These are phyloP conservation scores for Paecilomyces fulvus DNA, from an alignment of 2,329 filamentous ascomycete species.

Conservation along the genomic window DNA sequence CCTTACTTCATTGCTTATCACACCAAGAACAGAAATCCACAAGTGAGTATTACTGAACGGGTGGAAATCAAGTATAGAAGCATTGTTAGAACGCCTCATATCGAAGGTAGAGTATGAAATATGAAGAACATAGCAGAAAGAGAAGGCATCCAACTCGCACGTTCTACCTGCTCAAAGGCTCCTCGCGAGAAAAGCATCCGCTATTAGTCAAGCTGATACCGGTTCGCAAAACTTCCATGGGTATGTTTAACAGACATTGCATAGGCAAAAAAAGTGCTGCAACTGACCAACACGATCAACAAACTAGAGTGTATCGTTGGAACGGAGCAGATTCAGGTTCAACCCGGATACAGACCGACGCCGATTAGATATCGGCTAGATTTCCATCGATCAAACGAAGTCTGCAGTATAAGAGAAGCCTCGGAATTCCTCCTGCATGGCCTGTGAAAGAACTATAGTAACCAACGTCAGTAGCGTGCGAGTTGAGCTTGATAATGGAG, in stretches of 20 bases:
- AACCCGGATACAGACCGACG: constrained; percentile 2
- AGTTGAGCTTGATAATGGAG: not conserved
- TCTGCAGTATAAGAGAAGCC: constrained; percentile 97
- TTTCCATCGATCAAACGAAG: constrained; percentile 56
- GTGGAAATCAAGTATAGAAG: not conserved
- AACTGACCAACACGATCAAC: constrained; percentile 1
- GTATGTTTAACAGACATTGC: constrained; percentile 17
- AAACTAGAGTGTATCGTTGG: not conserved
- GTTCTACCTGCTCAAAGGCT: constrained; percentile 10
- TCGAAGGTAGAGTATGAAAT: not conserved
- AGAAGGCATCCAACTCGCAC: constrained; percentile 6
- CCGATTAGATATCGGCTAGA: constrained; percentile 1
- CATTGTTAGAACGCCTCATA: not conserved
- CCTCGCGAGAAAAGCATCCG: not conserved
- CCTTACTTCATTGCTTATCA: not conserved
- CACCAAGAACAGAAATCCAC: not conserved
- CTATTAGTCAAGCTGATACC: constrained; percentile 7
- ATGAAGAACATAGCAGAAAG: not conserved
- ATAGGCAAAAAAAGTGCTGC: constrained; percentile 10
- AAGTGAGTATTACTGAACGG: not conserved
- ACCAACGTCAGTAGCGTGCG: constrained; percentile 12
- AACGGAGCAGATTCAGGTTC: not conserved
- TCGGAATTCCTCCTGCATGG: constrained; percentile 99
- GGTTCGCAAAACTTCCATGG: constrained; percentile 19
- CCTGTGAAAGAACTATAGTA: constrained; percentile 75